Evolutionary conservation across 495 filamentous ascomycete species (phyloP), one percentile per base, ranked within the genome.

Genomic region (Jackrogersella multiformis): DNA sequence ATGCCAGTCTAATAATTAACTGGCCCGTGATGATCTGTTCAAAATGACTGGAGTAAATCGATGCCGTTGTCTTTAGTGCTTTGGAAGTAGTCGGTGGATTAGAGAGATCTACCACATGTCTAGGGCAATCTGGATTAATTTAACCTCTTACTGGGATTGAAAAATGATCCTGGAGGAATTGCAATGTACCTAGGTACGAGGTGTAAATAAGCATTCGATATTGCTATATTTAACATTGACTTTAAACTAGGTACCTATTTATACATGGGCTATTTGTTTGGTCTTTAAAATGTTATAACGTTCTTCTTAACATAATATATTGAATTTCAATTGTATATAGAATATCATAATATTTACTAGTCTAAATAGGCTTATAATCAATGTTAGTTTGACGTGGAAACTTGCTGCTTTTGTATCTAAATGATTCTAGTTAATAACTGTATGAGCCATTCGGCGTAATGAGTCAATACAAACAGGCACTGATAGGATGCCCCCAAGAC

Each of bases 361-460:
- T n/a, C n/a, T n/a, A n/a, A n/a, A n/a, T n/a, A n/a, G n/a, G n/a
- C n/a, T n/a, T n/a, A n/a, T n/a, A n/a, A n/a, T n/a, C n/a, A n/a
- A n/a, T n/a, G n/a, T n/a, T n/a, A n/a, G n/a, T n/a, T n/a, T n/a
- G n/a, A n/a, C n/a, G n/a, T n/a, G n/a, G n/a, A n/a, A n/a, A n/a
- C n/a, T n/a, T n/a, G n/a, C n/a, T n/a, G n/a, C n/a, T n/a, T n/a
- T n/a, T n/a, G 45, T 15, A 23, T 39, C 10, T 48, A 15, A 26
- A n/a, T n/a, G n/a, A n/a, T n/a, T 49, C 16, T 49, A 24, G 45
- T 9, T 18, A 20, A 12, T 4, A 35, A 21, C 18, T 10, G 36
- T 35, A 24, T 52, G 53, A 64, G 53, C 45, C 54, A 64, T 36
- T 64, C 36, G 13, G 35, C 45, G 35, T 4, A 4, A 45, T 64